These are phyloP conservation scores for Diospyros kaki DNA, from an alignment of 148 eudicot species.

Conservation along the genomic window DNA sequence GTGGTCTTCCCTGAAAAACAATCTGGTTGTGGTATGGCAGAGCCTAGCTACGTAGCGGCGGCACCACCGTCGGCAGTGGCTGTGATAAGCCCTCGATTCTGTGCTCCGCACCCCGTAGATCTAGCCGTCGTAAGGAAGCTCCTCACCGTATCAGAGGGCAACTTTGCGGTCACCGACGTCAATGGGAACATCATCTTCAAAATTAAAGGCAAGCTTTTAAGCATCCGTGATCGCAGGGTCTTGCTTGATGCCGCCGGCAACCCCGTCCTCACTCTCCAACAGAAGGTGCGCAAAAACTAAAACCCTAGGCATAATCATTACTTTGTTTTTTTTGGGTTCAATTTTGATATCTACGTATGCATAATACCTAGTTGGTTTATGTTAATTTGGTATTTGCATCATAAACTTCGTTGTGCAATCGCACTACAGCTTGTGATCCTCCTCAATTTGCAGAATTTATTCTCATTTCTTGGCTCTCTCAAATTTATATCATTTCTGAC, in stretches of 20 bases:
- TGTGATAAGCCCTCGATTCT: constrained; percentile 30
- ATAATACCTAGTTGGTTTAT: neutral
- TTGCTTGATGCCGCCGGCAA: constrained; percentile 10
- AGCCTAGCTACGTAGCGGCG: neutral
- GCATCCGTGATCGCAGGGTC: constrained; percentile 14
- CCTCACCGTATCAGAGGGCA: constrained; percentile 25
- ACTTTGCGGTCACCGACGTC: constrained; percentile 27
- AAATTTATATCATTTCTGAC: too few species aligned
- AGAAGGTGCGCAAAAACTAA: constrained; percentile 3
- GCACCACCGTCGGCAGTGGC: neutral
- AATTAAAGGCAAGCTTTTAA: constrained; percentile 16
- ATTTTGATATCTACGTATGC: neutral
- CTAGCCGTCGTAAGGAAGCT: constrained; percentile 26
- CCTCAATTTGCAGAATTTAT: too few species aligned
- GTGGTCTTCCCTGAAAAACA: too few species aligned
- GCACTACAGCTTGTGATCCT: too few species aligned
- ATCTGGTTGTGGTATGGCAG: too few species aligned
- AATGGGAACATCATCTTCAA: constrained; percentile 26
- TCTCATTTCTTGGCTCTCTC: too few species aligned
- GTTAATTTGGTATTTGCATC: neutral
- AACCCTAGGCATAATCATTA: too few species aligned
- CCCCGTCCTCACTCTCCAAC: constrained; percentile 19
- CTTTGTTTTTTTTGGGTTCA: too few species aligned
- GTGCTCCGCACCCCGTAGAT: constrained; percentile 23
- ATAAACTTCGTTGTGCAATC: too few species aligned